phyloP scores from a whole-genome alignment of 495 filamentous ascomycete species.

The Neohortaea acidophila region DNA sequence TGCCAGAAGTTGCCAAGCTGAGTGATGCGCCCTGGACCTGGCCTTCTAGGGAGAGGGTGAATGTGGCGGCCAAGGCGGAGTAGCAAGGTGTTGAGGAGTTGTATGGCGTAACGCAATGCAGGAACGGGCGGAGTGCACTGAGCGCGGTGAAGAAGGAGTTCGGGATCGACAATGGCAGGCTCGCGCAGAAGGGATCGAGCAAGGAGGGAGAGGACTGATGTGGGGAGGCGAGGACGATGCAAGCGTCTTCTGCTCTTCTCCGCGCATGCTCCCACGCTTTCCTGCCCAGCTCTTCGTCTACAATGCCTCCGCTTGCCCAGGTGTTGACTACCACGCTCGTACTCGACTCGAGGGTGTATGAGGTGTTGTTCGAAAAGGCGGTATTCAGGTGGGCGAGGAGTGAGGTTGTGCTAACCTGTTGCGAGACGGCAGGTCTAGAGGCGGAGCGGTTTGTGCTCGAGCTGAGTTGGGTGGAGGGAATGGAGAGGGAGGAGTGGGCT shows the following conservation, averaged over 20 bases:
- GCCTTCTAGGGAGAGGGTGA: slow-evolving; percentile 68
- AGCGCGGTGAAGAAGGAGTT: slow-evolving; percentile 58
- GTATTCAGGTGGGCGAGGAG: slow-evolving; percentile 85
- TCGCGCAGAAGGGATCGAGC: slow-evolving; percentile 62
- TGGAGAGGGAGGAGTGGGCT: slow-evolving; percentile 9
- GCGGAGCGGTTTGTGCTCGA: too few relatives aligned
- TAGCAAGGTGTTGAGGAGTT: slow-evolving; percentile 78
- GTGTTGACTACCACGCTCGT: slow-evolving; percentile 91
- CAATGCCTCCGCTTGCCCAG: slow-evolving; percentile 72
- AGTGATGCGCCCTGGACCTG: slow-evolving; percentile 60
- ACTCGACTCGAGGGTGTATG: slow-evolving; percentile 75
- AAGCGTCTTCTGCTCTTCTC: slow-evolving; percentile 80
- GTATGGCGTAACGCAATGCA: slow-evolving; percentile 70
- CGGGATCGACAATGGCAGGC: slow-evolving; percentile 66
- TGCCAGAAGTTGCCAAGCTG: slow-evolving; percentile 70
- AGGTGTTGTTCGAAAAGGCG: slow-evolving; percentile 63
- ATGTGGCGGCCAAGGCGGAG: slow-evolving; percentile 60
- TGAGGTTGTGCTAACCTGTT: slow-evolving; percentile 81
- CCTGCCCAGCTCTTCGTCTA: slow-evolving; percentile 63
- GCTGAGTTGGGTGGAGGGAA: background rate
- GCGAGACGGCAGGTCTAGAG: too few relatives aligned
- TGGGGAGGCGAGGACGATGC: slow-evolving; percentile 46
- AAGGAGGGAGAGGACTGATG: slow-evolving; percentile 79
- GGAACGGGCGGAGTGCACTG: slow-evolving; percentile 65
- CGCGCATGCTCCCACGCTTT: slow-evolving; percentile 96